Evolutionary conservation across 2,329 filamentous ascomycete species (phyloP).

Genomic region (Fusarium beomiforme): DNA sequence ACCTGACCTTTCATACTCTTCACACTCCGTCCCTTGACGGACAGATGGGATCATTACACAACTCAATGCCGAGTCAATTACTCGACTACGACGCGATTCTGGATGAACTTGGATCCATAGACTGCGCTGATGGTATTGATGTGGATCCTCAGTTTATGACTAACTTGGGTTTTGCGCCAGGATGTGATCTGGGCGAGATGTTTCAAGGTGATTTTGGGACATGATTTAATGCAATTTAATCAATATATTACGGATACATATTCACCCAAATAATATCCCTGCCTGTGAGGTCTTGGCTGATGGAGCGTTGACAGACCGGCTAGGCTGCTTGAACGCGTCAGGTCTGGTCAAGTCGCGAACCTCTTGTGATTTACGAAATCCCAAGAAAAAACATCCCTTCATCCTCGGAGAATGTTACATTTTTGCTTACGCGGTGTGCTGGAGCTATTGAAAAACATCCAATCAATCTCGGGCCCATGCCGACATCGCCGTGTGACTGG

Average conservation of each 20-base stretch:
- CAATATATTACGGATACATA: conserved; percentile 6
- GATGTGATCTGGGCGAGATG: conserved; percentile 67
- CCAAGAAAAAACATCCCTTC: neutral
- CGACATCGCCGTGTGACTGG: conserved; percentile 6
- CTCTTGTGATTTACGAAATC: neutral
- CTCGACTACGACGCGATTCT: conserved; percentile 63
- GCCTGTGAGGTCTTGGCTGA: neutral
- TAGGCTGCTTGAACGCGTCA: neutral
- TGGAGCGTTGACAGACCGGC: neutral
- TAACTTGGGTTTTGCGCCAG: conserved; percentile 72
- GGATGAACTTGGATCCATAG: conserved; percentile 62
- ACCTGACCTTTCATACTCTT: conserved; percentile 39
- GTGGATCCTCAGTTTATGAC: conserved; percentile 72
- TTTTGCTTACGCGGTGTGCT: neutral
- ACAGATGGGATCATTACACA: conserved; percentile 34
- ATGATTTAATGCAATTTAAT: conserved; percentile 37
- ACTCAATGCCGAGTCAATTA: conserved; percentile 34
- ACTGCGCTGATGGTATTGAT: conserved; percentile 60
- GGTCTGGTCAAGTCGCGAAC: neutral
- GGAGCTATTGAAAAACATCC: neutral
- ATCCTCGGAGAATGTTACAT: neutral
- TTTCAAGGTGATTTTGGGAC: conserved; percentile 52
- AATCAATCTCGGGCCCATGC: conserved; percentile 1
- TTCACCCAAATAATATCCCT: neutral
- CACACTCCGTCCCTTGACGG: conserved; percentile 36